Conservation (phyloP, 257 asterid species). For the Solanum piurae region DNA sequence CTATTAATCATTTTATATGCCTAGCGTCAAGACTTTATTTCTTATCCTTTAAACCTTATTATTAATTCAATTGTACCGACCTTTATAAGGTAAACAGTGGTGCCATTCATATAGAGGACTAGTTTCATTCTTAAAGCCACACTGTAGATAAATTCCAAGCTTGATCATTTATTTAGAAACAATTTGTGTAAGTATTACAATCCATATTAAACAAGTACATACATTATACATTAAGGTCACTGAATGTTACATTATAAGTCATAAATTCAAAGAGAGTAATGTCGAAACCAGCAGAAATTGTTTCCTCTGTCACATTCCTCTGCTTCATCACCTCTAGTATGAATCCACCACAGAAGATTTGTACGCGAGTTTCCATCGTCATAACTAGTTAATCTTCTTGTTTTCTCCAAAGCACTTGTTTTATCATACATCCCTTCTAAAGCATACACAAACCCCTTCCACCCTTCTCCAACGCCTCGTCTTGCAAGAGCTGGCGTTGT, state of each 20-base stretch:
- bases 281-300: constrained; percentile 44
- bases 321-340: constrained; percentile 35
- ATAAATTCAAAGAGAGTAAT: constrained; percentile 36
- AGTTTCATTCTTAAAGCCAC: background rate
- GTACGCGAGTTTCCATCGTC: constrained; percentile 70
- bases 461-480: constrained; percentile 72
- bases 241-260: background rate
- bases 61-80: no score
- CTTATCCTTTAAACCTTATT: no score
- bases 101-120: background rate
- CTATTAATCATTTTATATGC: background rate
- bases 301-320: constrained; percentile 19
- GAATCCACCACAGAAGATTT: constrained; percentile 74
- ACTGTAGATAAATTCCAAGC: background rate
- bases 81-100: no score
- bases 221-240: background rate
- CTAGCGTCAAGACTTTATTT: no score
- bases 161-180: background rate
- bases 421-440: constrained; percentile 60
- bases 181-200: background rate
- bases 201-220: background rate
- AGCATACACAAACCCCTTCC: constrained; percentile 71
- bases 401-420: constrained; percentile 28
- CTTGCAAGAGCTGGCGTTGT: constrained; percentile 43
- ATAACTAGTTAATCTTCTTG: constrained; percentile 27